Percentiles rank a stretch among this genome's conserved stretches.
These are phyloP conservation scores for Quercus tomentella DNA, from an alignment of 331 rosid species.

Conservation along the genomic window DNA sequence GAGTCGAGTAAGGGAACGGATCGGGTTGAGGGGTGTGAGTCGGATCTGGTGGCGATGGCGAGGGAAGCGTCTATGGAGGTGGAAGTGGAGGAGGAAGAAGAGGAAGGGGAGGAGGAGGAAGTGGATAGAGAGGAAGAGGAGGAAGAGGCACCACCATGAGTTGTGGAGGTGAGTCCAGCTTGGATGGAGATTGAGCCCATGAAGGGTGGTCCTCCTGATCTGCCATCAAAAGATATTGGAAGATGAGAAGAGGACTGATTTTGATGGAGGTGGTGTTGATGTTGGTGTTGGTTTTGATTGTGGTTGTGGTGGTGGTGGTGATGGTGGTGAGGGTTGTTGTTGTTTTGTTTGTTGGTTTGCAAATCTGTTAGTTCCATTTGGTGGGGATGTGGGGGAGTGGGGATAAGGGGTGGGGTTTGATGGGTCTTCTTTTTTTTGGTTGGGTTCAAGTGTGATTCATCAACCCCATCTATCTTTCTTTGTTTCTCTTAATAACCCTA, in stretches of 20 bases:
- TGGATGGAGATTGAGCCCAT: slow-evolving; percentile 67
- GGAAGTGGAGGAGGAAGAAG: slow-evolving; percentile 34
- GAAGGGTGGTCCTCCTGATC: slow-evolving; percentile 31
- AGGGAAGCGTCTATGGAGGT: slow-evolving; percentile 67
- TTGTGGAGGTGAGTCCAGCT: slow-evolving; percentile 26
- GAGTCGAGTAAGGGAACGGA: slow-evolving; percentile 24
- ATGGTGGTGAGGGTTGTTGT: slow-evolving; percentile 24
- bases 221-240: slow-evolving; percentile 66
- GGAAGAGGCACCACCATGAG: background rate
- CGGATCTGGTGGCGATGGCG: slow-evolving; percentile 94
- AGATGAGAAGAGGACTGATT: slow-evolving; percentile 28
- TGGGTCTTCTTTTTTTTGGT: background rate
- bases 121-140: slow-evolving; percentile 25
- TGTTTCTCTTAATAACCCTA: background rate
- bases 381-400: slow-evolving; percentile 28
- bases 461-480: background rate
- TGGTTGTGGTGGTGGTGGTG: slow-evolving; percentile 17
- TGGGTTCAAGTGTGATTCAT: slow-evolving; percentile 15
- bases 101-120: slow-evolving; percentile 27
- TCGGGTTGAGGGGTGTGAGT: slow-evolving; percentile 25
- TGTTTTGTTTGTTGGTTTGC: slow-evolving; percentile 48
- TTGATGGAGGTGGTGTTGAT: slow-evolving; percentile 22
- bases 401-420: background rate
- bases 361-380: slow-evolving; percentile 80
- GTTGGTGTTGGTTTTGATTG: background rate